Evolutionary conservation across 1,284 basidiomycete genomes (phyloP).

Genomic region (Ceratobasidium sp.): DNA sequence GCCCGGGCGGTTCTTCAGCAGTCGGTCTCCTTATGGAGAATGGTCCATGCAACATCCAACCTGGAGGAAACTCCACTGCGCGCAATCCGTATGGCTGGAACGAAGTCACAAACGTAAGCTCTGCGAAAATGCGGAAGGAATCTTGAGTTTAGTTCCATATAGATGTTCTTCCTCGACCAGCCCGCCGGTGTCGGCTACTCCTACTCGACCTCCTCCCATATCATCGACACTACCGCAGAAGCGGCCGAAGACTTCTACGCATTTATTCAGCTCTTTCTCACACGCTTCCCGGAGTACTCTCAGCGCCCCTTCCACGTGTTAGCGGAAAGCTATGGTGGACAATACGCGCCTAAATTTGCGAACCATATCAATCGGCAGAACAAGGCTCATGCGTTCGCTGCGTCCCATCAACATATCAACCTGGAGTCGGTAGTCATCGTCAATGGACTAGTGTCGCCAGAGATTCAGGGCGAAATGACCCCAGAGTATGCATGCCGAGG

Average conservation of each 20-base stretch:
- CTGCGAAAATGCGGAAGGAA: neutral
- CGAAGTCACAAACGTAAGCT: constrained; percentile 32
- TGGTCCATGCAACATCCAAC: constrained; percentile 71
- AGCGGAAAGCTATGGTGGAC: constrained; percentile 72
- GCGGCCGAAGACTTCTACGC: constrained; percentile 58
- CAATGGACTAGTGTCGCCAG: constrained; percentile 19
- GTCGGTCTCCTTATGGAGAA: constrained; percentile 58
- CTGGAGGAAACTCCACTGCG: constrained; percentile 64
- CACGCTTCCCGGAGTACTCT: constrained; percentile 61
- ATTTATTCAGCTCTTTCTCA: constrained; percentile 77
- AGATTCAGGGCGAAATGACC: constrained; percentile 25
- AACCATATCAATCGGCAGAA: constrained; percentile 72
- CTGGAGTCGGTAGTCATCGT: constrained; percentile 38
- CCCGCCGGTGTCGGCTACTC: constrained; percentile 80
- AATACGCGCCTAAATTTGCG: constrained; percentile 75
- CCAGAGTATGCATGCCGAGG: constrained; percentile 40
- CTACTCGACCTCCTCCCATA: constrained; percentile 67
- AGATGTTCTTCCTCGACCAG: constrained; percentile 82
- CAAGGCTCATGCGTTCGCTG: constrained; percentile 19
- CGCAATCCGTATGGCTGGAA: constrained; percentile 64
- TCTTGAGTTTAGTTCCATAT: too few species aligned
- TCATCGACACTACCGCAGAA: constrained; percentile 43
- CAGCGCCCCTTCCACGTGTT: constrained; percentile 66
- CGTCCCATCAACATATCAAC: constrained; percentile 15
- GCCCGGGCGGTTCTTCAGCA: constrained; percentile 34